A percentile compares a stretch with the other conserved stretches of the same genome.
Conservation (phyloP, 805 yeast genomes). For the Lipomyces orientalis region DNA sequence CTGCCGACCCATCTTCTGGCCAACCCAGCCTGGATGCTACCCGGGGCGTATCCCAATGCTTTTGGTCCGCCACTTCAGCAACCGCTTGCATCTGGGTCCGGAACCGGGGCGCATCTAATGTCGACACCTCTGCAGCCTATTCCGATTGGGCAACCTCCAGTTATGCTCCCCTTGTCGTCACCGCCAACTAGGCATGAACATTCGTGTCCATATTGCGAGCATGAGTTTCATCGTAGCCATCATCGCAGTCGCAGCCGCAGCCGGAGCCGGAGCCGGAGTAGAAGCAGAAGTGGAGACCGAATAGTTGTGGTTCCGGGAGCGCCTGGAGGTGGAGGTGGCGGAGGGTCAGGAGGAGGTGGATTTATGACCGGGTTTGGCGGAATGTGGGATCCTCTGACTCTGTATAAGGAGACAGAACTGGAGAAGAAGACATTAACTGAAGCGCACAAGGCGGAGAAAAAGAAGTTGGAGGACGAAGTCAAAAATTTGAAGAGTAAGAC, state of each 20-base stretch:
- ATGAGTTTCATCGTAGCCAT: slow-evolving; percentile 8
- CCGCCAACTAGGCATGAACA: neutral
- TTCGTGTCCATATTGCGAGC: neutral
- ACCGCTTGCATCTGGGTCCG: neutral
- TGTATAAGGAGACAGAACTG: slow-evolving; percentile 5
- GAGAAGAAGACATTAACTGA: slow-evolving; percentile 5
- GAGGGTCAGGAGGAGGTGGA: neutral
- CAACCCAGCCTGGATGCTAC: neutral
- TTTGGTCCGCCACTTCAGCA: neutral
- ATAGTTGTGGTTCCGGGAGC: slow-evolving; percentile 11
- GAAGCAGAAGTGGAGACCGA: slow-evolving; percentile 6
- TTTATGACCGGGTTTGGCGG: slow-evolving; percentile 1
- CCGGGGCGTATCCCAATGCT: neutral
- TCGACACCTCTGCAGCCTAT: neutral
- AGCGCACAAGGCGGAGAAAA: slow-evolving; percentile 6
- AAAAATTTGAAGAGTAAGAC: slow-evolving; percentile 12
- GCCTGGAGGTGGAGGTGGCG: slow-evolving; percentile 9
- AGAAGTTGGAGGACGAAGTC: slow-evolving; percentile 17
- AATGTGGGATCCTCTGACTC: neutral
- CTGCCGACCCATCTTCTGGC: neutral
- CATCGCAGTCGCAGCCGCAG: neutral
- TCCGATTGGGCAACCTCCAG: neutral
- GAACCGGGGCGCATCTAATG: neutral
- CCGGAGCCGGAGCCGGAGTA: slow-evolving; percentile 1
- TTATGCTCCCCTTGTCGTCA: neutral